These are phyloP conservation scores for Gracilaria gracilis DNA, from an alignment of 23 red algal species.

Conservation along the genomic window DNA sequence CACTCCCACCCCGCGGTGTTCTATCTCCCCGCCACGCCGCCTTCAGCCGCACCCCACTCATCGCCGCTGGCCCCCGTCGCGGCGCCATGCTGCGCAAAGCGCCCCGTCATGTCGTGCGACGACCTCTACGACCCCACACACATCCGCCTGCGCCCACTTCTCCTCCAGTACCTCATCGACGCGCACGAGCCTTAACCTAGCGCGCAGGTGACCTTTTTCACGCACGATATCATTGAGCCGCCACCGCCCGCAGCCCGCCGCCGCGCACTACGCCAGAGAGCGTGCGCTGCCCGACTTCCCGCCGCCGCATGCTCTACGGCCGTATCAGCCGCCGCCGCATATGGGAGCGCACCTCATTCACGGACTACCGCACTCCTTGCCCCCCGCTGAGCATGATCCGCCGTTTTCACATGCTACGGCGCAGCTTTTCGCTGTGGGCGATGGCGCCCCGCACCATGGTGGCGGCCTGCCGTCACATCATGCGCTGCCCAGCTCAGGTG, in stretches of 20 bases:
- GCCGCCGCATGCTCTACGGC: not conserved
- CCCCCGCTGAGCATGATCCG: not conserved
- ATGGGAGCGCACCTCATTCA: not conserved
- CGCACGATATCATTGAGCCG: not conserved
- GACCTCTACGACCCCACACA: not conserved
- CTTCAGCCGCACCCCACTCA: no score
- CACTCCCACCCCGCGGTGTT: not conserved
- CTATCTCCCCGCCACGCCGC: no score
- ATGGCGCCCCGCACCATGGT: not conserved
- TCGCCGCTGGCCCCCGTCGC: not conserved
- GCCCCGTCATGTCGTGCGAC: not conserved
- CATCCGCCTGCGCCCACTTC: not conserved
- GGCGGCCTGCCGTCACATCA: not conserved
- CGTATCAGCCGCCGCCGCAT: not conserved
- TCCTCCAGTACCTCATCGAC: conserved; percentile 5
- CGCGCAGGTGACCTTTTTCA: not conserved
- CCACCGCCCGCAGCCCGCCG: not conserved
- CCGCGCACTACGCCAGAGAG: no score
- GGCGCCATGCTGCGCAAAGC: conserved; percentile 10
- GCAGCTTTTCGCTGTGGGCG: no score
- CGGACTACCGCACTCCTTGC: not conserved
- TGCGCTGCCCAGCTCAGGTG: not conserved
- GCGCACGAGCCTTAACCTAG: not conserved
- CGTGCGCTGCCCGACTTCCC: not conserved
- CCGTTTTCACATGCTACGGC: not conserved